These are phyloP conservation scores for Pulveroboletus frians DNA, from an alignment of 768 basidiomycete species.

Conservation along the genomic window DNA sequence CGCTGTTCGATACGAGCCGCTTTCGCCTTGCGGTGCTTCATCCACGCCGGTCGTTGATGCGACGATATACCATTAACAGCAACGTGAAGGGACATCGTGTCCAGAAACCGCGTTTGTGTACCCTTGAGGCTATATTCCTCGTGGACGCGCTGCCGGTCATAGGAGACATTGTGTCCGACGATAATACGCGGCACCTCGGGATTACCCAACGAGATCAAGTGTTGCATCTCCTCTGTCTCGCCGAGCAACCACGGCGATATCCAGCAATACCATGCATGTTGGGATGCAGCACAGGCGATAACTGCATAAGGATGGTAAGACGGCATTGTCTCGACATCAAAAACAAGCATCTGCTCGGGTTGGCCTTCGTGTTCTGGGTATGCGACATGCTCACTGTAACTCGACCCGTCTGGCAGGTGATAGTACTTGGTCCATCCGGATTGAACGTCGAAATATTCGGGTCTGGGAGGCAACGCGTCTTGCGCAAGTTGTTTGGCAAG, in stretches of 20 bases:
- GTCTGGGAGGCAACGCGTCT: slow-evolving; percentile 54
- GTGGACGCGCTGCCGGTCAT: slow-evolving; percentile 75
- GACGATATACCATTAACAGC: slow-evolving; percentile 93
- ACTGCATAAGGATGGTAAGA: slow-evolving; percentile 75
- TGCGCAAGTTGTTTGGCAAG: slow-evolving; percentile 57
- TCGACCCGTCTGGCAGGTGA: slow-evolving; percentile 65
- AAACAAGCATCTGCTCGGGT: slow-evolving; percentile 70
- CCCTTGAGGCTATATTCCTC: slow-evolving; percentile 76
- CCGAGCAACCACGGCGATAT: slow-evolving; percentile 88
- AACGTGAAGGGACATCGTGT: slow-evolving; percentile 93
- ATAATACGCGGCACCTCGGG: slow-evolving; percentile 53
- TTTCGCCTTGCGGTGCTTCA: slow-evolving; percentile 73
- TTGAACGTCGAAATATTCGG: slow-evolving; percentile 47
- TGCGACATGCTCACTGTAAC: slow-evolving; percentile 67
- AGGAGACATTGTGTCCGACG: slow-evolving; percentile 94
- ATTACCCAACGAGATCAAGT: slow-evolving; percentile 72
- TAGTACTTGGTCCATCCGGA: slow-evolving; percentile 91
- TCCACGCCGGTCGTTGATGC: slow-evolving; percentile 92
- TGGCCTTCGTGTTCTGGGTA: slow-evolving; percentile 59
- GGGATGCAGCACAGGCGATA: slow-evolving; percentile 83
- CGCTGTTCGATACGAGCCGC: slow-evolving; percentile 48
- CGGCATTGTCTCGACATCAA: slow-evolving; percentile 94
- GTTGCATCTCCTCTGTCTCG: slow-evolving; percentile 48
- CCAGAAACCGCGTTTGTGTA: slow-evolving; percentile 76
- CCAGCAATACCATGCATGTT: slow-evolving; percentile 92